These are phyloP conservation scores for Phytopythium chamaehyphon DNA, from an alignment of 352 stramenopile species.

Conservation along the genomic window DNA sequence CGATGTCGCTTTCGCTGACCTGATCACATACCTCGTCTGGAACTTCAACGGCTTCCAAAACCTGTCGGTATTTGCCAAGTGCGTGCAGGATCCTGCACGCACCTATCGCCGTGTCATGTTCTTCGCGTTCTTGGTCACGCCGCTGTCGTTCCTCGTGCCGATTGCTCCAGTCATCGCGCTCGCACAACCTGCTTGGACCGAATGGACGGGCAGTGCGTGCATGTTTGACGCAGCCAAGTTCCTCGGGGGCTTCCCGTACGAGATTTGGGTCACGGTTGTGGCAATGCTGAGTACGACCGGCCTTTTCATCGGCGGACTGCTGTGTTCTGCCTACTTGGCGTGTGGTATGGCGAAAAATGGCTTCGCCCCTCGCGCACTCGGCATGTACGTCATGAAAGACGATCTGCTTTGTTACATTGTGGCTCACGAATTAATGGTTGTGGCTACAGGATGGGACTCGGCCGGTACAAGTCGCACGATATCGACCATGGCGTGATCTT, in stretches of 20 bases:
- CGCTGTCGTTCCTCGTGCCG: slow-evolving; percentile 42
- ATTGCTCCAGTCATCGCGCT: slow-evolving; percentile 29
- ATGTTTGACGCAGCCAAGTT: slow-evolving; percentile 28
- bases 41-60: slow-evolving; percentile 58
- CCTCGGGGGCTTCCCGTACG: slow-evolving; percentile 29
- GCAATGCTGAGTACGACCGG: slow-evolving; percentile 32
- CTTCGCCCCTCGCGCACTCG: slow-evolving; percentile 40
- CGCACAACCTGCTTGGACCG: slow-evolving; percentile 36
- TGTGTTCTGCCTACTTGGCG: slow-evolving; percentile 47
- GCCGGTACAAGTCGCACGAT: slow-evolving; percentile 16
- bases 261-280: slow-evolving; percentile 25
- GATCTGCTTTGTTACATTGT: background rate
- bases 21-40: slow-evolving; percentile 43
- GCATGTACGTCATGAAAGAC: slow-evolving; percentile 19
- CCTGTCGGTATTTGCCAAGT: slow-evolving; percentile 42
- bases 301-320: slow-evolving; percentile 40
- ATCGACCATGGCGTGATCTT: slow-evolving; percentile 44
- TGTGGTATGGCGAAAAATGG: slow-evolving; percentile 49
- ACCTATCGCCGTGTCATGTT: slow-evolving; percentile 45
- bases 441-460: slow-evolving; percentile 17
- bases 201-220: slow-evolving; percentile 30
- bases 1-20: slow-evolving; percentile 13
- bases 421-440: background rate
- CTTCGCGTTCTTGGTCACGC: slow-evolving; percentile 28
- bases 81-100: slow-evolving; percentile 24